A percentile compares a stretch with the other conserved stretches of the same genome.
Conservation (phyloP, 2,329 filamentous ascomycete species). For the Capronia coronata region DNA sequence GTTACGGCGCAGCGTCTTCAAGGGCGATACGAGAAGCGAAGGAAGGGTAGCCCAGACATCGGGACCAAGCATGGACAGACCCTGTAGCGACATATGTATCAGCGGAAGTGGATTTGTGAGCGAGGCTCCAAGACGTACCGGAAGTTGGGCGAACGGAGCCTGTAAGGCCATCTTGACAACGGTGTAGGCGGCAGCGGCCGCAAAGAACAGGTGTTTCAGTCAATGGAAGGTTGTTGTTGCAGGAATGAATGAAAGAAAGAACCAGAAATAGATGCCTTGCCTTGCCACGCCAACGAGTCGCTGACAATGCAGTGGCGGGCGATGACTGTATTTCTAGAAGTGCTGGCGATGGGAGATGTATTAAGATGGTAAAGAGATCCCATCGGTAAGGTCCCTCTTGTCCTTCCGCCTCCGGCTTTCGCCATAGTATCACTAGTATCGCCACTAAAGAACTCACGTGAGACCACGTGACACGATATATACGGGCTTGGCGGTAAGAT, state of each 20-base stretch:
- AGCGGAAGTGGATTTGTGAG: constrained; percentile 1
- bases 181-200: constrained; percentile 9
- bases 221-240: not conserved
- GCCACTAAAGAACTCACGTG: not conserved
- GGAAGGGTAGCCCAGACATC: constrained; percentile 24
- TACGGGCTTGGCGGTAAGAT: no score
- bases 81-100: constrained; percentile 10
- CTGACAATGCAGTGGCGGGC: not conserved
- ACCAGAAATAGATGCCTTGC: not conserved
- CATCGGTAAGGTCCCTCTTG: not conserved
- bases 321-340: not conserved
- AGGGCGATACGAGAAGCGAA: constrained; percentile 21
- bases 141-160: constrained; percentile 19
- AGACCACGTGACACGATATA: not conserved
- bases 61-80: constrained; percentile 23
- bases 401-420: not conserved
- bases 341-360: not conserved
- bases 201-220: not conserved
- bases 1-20: constrained; percentile 23
- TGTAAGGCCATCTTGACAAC: constrained; percentile 23
- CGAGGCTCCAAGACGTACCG: constrained; percentile 12
- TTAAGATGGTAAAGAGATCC: no score
- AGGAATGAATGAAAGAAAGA: not conserved
- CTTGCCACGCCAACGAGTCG: constrained; percentile 1
- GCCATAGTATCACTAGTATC: not conserved